Evolutionary conservation across 2,329 filamentous ascomycete species (phyloP), one percentile per base, ranked within the genome.

Genomic region (Alternaria gaisen): DNA sequence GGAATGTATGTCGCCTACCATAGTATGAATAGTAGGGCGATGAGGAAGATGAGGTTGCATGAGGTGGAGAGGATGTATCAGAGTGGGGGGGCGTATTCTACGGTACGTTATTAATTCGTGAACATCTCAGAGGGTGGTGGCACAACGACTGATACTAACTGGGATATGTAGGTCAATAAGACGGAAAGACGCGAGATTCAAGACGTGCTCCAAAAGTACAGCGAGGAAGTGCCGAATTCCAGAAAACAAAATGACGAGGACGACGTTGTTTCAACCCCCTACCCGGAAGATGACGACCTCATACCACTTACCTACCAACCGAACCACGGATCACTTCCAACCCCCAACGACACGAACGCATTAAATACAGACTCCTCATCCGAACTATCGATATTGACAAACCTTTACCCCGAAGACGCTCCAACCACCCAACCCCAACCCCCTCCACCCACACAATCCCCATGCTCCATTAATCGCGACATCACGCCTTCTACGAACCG

Each of bases 371-470:
- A 30, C 6, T 12, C 16, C 50, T 30, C 50, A 11, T 6, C 48
- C 16, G 16, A 18, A 52, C 22, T 41, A 41, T 30, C 50, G 12
- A 30, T 28, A 26, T 14, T 50, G 22, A 36, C 46, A 3, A 43
- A 46, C 9, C 53, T 53, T 6, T 60, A 56, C 46, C 53, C 57
- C 7, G 46, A 47, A 34, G 41, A 42, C 40, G 38, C 50, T 30
- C 56, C 56, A 58, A 46, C 42, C 56, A 16, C 50, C 32, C 26
- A 12, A 16, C 26, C 32, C 56, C 56, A 58, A 46, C 56, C 56
- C 26, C 50, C 50, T 58, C 18, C n/a, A 46, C 28, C 30, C 32
- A 36, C 20, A 50, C 46, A 50, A 38, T 26, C 46, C 40, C 20
- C 55, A 8, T 10, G 20, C 28, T 18, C 28, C 20, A n/a, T 10